Base-by-base conservation (phyloP, 2,329 filamentous ascomycete species). In the Fusarium sp. region DNA sequence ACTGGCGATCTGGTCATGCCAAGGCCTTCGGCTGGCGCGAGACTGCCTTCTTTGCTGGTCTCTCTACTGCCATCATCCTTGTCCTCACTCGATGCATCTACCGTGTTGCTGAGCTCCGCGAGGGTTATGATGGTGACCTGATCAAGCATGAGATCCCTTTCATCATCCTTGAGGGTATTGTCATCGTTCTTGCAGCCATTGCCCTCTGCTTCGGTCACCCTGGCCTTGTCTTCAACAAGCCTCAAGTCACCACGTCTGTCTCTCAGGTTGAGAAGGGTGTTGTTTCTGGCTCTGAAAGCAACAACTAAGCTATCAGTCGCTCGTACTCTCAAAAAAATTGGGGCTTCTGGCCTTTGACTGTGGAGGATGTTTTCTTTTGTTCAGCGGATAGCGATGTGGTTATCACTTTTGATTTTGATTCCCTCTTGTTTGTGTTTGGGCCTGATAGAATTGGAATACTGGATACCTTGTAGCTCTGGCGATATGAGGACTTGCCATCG, bases 31-130 rank as follows among this genome's bases (percentile, higher is more conserved):
- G 66, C 51, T 80, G 79, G 77, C 79, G 83, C 18, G 66, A 81
- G 73, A 77, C 72, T 18, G 47, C 78, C 66, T 93, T 92, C 79
- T 82, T 90, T 53, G 64, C 78, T n/a, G 88, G 87, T 48, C 82
- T 92, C 32, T 78, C 82, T 1, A 75, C 87, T 14, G 85, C 90
- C 15, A 89, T 90, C 38, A 53, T 91, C 12, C 84, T 88, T 51
- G 90, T 93, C 76, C 86, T 93, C 53, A 85, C 88, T 30, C 85
- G 92, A 50, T 92, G 89, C 75, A 85, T 88, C 58, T 93, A 90
- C 80, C 88, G 92, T 67, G 89, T 92, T 41, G 88, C 88, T 10
- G 92, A 94, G 84, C 82, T 94, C 60, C 87, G 86, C 69, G 86
- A 91, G 39, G 91, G 91, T 8, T 93, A 91, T 83, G 45, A 77